Conservation (phyloP, 371 early-diverging fungal species). For the Sanchytrium tribonematis region DNA sequence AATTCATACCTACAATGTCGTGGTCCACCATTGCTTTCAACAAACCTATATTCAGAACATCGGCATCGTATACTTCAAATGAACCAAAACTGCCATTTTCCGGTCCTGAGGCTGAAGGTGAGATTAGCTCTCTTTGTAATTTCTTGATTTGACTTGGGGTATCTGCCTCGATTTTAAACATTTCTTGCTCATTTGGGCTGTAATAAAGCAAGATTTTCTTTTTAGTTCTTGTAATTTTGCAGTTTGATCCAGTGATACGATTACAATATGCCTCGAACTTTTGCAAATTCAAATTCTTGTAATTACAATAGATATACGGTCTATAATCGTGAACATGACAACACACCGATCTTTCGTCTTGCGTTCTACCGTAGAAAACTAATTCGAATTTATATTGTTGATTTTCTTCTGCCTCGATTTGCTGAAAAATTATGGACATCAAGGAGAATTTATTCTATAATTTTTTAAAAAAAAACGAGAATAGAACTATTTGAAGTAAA, state of each 20-base stretch:
- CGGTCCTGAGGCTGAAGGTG: neutral
- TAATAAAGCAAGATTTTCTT: neutral
- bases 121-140: neutral
- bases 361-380: constrained; percentile 10
- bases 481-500: too few species aligned
- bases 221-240: neutral
- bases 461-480: too few species aligned
- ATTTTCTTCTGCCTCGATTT: neutral
- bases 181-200: neutral
- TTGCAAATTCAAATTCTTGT: constrained; percentile 4
- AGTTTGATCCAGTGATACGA: neutral
- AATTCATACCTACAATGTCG: constrained; percentile 52
- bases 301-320: constrained; percentile 63
- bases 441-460: too few species aligned
- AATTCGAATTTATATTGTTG: constrained; percentile 3
- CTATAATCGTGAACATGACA: constrained; percentile 75
- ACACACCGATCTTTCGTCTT: constrained; percentile 52
- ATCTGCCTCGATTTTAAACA: neutral
- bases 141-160: neutral
- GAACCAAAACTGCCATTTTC: neutral
- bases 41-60: constrained; percentile 26
- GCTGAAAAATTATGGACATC: neutral
- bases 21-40: constrained; percentile 44
- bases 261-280: neutral
- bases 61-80: neutral